Conservation (phyloP, 768 basidiomycete species). For the Suillus occidentalis region DNA sequence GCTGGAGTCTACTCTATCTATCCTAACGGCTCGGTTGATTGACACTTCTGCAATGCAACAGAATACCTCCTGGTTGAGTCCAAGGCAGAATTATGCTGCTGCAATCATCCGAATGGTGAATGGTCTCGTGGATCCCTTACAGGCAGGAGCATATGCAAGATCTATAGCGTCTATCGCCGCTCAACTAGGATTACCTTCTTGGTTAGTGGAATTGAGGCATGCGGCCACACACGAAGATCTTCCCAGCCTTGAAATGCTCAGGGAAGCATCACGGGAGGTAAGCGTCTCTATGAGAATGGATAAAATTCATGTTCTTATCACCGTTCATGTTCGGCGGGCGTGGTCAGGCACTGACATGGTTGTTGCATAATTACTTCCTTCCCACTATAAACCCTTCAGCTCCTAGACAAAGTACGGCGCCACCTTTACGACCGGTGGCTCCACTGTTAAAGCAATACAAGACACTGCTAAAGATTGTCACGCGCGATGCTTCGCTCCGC, state of each 20-base stretch:
- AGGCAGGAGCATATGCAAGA: constrained; percentile 84
- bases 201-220: constrained; percentile 92
- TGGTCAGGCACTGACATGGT: constrained; percentile 75
- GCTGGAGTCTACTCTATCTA: constrained; percentile 66
- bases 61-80: constrained; percentile 41
- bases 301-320: constrained; percentile 9
- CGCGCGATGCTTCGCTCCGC: constrained; percentile 64
- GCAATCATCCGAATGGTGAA: constrained; percentile 91
- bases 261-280: constrained; percentile 76
- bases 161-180: constrained; percentile 87
- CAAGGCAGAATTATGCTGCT: constrained; percentile 78
- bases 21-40: constrained; percentile 59
- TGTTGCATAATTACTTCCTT: constrained; percentile 81
- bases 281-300: constrained; percentile 16
- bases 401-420: constrained; percentile 29
- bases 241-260: constrained; percentile 77
- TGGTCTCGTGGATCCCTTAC: constrained; percentile 91
- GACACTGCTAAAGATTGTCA: constrained; percentile 55
- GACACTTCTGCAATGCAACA: constrained; percentile 37
- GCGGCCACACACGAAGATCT: constrained; percentile 96
- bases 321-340: constrained; percentile 2
- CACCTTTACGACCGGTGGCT: constrained; percentile 52
- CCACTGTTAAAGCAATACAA: constrained; percentile 81
- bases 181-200: constrained; percentile 81
- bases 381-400: constrained; percentile 65